These are phyloP conservation scores for Capsella bursapastoris DNA, from an alignment of 345 rosid genomes.

Conservation along the genomic window DNA sequence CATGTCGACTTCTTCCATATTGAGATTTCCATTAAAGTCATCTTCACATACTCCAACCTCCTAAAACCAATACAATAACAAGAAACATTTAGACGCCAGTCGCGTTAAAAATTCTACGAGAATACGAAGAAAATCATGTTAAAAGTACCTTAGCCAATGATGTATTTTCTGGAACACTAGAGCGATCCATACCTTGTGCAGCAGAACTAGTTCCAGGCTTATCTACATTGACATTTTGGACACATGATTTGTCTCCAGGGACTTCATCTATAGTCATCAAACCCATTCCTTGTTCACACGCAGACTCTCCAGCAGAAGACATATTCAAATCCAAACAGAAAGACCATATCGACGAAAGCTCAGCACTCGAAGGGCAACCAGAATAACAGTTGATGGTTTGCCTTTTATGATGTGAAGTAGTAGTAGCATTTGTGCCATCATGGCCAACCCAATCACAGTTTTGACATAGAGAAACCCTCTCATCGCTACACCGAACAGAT, in stretches of 20 bases:
- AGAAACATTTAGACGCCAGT: constrained; percentile 8
- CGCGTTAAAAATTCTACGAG: background rate
- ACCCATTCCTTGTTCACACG: constrained; percentile 79
- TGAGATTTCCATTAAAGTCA: constrained; percentile 63
- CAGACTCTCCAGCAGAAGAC: constrained; percentile 57
- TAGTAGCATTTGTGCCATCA: constrained; percentile 51
- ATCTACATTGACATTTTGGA: constrained; percentile 46
- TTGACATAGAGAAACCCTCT: constrained; percentile 81
- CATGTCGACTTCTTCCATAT: constrained; percentile 83
- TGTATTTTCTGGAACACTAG: constrained; percentile 50
- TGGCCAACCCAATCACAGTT: constrained; percentile 90
- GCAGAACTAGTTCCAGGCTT: constrained; percentile 52
- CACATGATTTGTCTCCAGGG: constrained; percentile 44
- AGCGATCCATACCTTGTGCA: constrained; percentile 49
- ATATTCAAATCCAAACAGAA: constrained; percentile 54
- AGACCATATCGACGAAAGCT: constrained; percentile 87
- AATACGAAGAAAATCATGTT: background rate
- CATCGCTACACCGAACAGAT: constrained; percentile 66
- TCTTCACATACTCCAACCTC: constrained; percentile 43
- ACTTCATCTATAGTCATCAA: constrained; percentile 81
- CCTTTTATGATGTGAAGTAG: constrained; percentile 65
- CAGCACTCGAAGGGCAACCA: constrained; percentile 86
- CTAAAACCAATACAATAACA: constrained; percentile 12
- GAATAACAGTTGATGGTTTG: constrained; percentile 77
- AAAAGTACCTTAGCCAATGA: constrained; percentile 61